Conservation (phyloP, 257 asterid species). For the Misopates orontium region DNA sequence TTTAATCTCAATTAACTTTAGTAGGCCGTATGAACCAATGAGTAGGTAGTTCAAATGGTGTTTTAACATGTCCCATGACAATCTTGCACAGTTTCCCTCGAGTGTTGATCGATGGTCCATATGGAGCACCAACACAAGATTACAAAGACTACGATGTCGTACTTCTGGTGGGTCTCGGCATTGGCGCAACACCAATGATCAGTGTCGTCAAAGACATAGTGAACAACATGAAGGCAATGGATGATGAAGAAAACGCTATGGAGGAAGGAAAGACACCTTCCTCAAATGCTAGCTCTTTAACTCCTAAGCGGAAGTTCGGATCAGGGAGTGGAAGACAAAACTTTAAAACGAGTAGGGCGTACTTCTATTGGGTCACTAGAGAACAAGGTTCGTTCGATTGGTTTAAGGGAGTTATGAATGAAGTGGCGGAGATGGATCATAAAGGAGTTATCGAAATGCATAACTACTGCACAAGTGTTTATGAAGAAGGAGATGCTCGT, state of each 20-base stretch:
- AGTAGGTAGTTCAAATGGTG: neutral
- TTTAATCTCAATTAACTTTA: too few species aligned
- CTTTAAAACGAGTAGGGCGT: slow-evolving; percentile 71
- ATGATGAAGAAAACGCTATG: slow-evolving; percentile 44
- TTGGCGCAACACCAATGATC: slow-evolving; percentile 92
- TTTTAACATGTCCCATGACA: neutral
- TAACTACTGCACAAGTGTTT: slow-evolving; percentile 86
- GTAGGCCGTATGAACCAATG: neutral
- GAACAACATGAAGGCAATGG: slow-evolving; percentile 74
- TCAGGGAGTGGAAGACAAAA: slow-evolving; percentile 34
- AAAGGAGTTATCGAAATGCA: slow-evolving; percentile 83
- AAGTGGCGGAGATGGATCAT: slow-evolving; percentile 74
- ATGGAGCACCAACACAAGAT: slow-evolving; percentile 96
- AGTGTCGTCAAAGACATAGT: slow-evolving; percentile 85
- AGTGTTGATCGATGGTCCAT: slow-evolving; percentile 85
- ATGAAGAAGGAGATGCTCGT: slow-evolving; percentile 87
- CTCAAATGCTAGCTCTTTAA: slow-evolving; percentile 23
- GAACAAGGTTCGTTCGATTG: slow-evolving; percentile 90
- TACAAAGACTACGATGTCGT: slow-evolving; percentile 92
- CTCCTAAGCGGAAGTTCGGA: slow-evolving; percentile 30
- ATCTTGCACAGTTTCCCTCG: slow-evolving; percentile 53
- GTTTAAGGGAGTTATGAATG: slow-evolving; percentile 90
- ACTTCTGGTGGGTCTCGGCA: slow-evolving; percentile 75
- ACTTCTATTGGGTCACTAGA: slow-evolving; percentile 86
- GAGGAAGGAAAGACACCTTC: slow-evolving; percentile 40